Base-by-base conservation (phyloP, 2,329 filamentous ascomycete genomes). In the Annulohypoxylon truncatum region DNA sequence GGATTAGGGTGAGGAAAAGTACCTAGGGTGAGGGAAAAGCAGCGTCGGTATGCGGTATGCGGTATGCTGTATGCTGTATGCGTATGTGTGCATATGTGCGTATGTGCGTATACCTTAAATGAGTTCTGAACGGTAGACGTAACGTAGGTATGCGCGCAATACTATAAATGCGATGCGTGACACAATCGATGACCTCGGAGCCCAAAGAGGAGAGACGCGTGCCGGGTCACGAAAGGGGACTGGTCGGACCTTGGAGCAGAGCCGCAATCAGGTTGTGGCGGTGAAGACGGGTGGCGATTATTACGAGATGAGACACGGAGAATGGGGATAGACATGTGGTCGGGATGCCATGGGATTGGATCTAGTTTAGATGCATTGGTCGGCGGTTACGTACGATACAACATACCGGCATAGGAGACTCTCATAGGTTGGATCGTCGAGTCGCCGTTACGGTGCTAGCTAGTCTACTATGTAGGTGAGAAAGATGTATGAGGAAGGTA, bases 241-340 rank as follows among this genome's bases (percentile, higher is more conserved):
- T 64, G 48, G 53, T 15, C 28, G 20, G 22, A 35, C 2, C 13
- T 35, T 35, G 33, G 2, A 31, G 54, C 61, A 64, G 61, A 58
- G 61, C 54, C 61, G 38, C 54, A 58, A 53, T 24, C 35, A 5
- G 22, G 26, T 31, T 54, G 35, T 64, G 42, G 61, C 61, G 54
- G 54, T 64, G 60, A 64, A 53, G 54, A 26, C 50, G 53, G 52
- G 48, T 53, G 61, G 42, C 54, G 26, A 64, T 10, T 47, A 15
- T 28, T 28, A 18, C 46, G 33, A 7, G 51, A 28, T 35, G 51
- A 10, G 51, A 33, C 29, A 26, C 20, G n/a, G 18, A 18, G 8
- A 51, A 51, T n/a, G 35, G 18, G 52, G 24, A 28, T 42, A 40
- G 38, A 51, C 26, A 7, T 28, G 7, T 28, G n/a, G 26, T 28